A percentile compares a stretch with the other conserved stretches of the same genome.
phyloP scores from a whole-genome alignment of 2,329 filamentous ascomycete species.

The Chrysoporthe cubensis region DNA sequence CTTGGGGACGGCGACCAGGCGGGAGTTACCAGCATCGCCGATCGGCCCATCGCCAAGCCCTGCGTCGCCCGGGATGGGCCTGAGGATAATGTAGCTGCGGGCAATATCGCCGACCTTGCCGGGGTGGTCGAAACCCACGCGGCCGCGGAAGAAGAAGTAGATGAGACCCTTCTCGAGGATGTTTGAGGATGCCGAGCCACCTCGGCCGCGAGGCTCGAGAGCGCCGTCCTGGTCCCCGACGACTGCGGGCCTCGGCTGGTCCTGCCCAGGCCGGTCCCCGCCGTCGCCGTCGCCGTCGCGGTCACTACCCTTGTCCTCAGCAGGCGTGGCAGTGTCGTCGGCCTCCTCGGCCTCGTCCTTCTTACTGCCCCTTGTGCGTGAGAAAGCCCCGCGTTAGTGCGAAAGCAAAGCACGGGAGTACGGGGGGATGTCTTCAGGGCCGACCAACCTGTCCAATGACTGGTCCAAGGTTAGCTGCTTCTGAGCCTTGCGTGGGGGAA shows the following conservation, averaged over 20 bases:
- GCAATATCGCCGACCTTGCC: constrained; percentile 72
- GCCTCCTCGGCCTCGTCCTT: constrained; percentile 32
- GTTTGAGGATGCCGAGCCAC: constrained; percentile 45
- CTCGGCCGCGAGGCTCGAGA: constrained; percentile 39
- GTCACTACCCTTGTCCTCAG: constrained; percentile 2
- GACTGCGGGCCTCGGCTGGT: constrained; percentile 26
- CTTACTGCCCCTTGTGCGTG: constrained; percentile 25
- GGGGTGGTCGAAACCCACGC: constrained; percentile 74
- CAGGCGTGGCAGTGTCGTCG: constrained; percentile 24
- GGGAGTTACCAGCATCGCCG: constrained; percentile 61
- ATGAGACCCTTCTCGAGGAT: constrained; percentile 87
- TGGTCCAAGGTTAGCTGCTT: constrained; percentile 27
- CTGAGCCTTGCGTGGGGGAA: constrained; percentile 20
- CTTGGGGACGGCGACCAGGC: constrained; percentile 80
- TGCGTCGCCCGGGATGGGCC: constrained; percentile 72
- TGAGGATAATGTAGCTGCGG: constrained; percentile 78
- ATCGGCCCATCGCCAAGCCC: constrained; percentile 61
- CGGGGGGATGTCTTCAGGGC: not conserved
- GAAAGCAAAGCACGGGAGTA: not conserved
- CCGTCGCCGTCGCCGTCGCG: constrained; percentile 22
- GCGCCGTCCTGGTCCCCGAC: constrained; percentile 28
- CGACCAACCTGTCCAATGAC: constrained; percentile 13
- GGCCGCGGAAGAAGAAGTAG: constrained; percentile 86
- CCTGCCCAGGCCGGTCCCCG: constrained; percentile 31
- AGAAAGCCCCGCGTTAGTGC: not conserved